Conservation (phyloP, 2,329 filamentous ascomycete species). For the Aspergillus sp. region DNA sequence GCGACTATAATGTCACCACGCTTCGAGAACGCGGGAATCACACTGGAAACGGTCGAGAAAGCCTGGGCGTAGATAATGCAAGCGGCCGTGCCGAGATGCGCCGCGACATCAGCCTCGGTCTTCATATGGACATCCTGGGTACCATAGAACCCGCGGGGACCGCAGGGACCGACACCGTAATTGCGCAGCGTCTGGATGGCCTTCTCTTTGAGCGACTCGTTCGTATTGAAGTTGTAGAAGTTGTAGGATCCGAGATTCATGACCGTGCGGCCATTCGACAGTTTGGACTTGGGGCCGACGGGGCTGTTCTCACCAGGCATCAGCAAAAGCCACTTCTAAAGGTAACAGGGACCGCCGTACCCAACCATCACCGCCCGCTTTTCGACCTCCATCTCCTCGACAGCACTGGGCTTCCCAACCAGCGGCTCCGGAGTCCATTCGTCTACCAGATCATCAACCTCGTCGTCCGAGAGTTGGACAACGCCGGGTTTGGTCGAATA, state of each 20-base stretch:
- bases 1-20: conserved; percentile 94
- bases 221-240: conserved; percentile 93
- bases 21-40: conserved; percentile 95
- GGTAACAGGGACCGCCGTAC: conserved; percentile 40
- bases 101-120: conserved; percentile 85
- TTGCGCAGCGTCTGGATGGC: conserved; percentile 87
- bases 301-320: conserved; percentile 49
- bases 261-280: conserved; percentile 80
- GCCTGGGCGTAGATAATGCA: conserved; percentile 95
- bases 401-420: conserved; percentile 60
- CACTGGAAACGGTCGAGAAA: conserved; percentile 92
- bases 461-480: conserved; percentile 83
- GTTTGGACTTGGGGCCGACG: conserved; percentile 80
- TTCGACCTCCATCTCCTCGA: conserved; percentile 76
- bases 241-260: conserved; percentile 93
- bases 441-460: conserved; percentile 93
- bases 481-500: conserved; percentile 91
- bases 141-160: conserved; percentile 94
- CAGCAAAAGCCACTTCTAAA: conserved; percentile 2
- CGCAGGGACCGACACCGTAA: conserved; percentile 93
- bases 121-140: conserved; percentile 98
- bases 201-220: conserved; percentile 88
- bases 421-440: conserved; percentile 95
- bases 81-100: conserved; percentile 74
- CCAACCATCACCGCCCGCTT: conserved; percentile 80